Evolutionary conservation across 169 alveolate genomes (phyloP), one percentile per base, ranked within the genome.

Genomic region (Eimeria maxima): DNA sequence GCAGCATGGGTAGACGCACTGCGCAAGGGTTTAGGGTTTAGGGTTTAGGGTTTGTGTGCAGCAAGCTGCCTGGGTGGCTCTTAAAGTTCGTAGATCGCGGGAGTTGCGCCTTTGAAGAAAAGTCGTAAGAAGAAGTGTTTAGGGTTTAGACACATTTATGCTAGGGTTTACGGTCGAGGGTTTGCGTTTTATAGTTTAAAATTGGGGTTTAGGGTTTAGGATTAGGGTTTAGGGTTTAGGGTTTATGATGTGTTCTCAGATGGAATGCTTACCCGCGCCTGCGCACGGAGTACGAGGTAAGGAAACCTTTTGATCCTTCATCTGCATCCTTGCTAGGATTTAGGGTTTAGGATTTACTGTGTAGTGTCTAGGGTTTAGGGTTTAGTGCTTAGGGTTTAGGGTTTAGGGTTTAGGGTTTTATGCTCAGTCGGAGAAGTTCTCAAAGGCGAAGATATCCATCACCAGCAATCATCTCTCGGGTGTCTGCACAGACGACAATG

Each of bases 11-110:
- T n/a, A n/a, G n/a, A n/a, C n/a, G n/a, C n/a, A n/a, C n/a, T n/a
- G n/a, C n/a, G n/a, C n/a, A 18, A 53, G 73, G 90, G 90, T 80
- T 80, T 22, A 27, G 92, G 92, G 73, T 27, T 13, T 84, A 3
- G 53, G 42, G 47, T 3, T 84, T 29, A 60, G 53, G 73, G 73
- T 42, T 14, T 84, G 94, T 96, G 50, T 67, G 95, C 94, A 95
- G 92, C 67, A 97, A 95, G 63, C 76, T 97, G 53, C 98, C 98
- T n/a, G 95, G 96, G 42, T 97, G 98, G 98, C 63, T 97, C n/a
- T 69, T 94, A 53, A 92, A 78, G 80, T 97, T 95, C 87, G 96
- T 97, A 10, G 97, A 97, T 67, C 81, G 97, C n/a, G 93, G 96
- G 87, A 94, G 92, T 60, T 90, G 96, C 63, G 90, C 90, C 67